phyloP scores from a whole-genome alignment of 2,329 filamentous ascomycete genomes.

The Exophiala sp. region DNA sequence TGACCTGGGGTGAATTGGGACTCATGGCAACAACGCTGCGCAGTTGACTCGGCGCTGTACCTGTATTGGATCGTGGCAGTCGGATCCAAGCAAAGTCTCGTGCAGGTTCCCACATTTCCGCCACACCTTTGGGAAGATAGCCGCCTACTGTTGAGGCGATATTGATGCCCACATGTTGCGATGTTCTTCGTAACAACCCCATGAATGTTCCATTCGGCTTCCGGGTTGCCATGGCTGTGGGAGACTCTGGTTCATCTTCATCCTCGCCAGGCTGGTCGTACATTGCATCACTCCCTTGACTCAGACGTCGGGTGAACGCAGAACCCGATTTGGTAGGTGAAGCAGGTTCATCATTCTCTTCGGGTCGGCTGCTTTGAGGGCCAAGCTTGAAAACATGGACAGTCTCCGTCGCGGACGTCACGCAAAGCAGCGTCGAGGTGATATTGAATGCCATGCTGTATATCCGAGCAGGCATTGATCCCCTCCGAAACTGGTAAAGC shows the following conservation, averaged over 20 bases:
- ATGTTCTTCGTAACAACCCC: slow-evolving; percentile 88
- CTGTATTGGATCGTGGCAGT: slow-evolving; percentile 62
- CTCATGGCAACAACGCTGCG: slow-evolving; percentile 97
- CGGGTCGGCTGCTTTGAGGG: slow-evolving; percentile 22
- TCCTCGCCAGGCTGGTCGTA: slow-evolving; percentile 33
- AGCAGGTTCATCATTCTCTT: slow-evolving; percentile 18
- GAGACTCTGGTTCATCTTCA: slow-evolving; percentile 29
- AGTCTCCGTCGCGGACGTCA: slow-evolving; percentile 94
- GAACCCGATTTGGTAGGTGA: slow-evolving; percentile 21
- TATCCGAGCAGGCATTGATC: slow-evolving; percentile 91
- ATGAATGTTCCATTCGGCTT: slow-evolving; percentile 73
- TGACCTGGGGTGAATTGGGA: slow-evolving; percentile 88
- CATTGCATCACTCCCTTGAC: slow-evolving; percentile 37
- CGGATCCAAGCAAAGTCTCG: slow-evolving; percentile 97
- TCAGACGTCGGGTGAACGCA: slow-evolving; percentile 23
- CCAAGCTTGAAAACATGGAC: slow-evolving; percentile 90
- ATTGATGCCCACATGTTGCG: slow-evolving; percentile 84
- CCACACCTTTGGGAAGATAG: slow-evolving; percentile 88
- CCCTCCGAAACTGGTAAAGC: slow-evolving; percentile 90
- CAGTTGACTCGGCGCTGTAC: slow-evolving; percentile 54
- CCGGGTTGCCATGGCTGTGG: slow-evolving; percentile 36
- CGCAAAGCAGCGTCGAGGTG: slow-evolving; percentile 85
- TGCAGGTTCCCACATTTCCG: slow-evolving; percentile 95
- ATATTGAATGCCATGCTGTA: slow-evolving; percentile 99
- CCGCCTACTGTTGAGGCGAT: slow-evolving; percentile 86